phyloP scores from a whole-genome alignment of 2,329 filamentous ascomycete genomes.

The Colletotrichum brevisporum region DNA sequence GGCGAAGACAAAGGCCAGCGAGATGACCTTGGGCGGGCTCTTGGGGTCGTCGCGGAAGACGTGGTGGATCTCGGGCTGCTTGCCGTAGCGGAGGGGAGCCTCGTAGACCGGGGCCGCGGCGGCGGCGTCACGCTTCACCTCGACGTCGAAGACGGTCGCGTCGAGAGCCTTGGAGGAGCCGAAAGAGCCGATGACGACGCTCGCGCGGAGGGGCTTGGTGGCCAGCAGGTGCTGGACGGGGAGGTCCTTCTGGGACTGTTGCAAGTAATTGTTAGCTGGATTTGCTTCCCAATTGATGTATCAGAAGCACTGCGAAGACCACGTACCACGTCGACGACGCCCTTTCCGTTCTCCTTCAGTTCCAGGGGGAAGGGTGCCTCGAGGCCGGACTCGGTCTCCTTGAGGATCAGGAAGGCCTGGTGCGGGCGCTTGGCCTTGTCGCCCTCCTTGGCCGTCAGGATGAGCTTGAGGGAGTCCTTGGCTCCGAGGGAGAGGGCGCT shows the following conservation, averaged over 20 bases:
- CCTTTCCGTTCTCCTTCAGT: conserved; percentile 91
- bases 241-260: conserved; percentile 88
- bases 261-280: conserved; percentile 46
- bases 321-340: conserved; percentile 85
- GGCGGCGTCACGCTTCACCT: conserved; percentile 74
- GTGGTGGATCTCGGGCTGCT: conserved; percentile 89
- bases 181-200: conserved; percentile 88
- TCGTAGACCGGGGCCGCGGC: conserved; percentile 72
- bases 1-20: conserved; percentile 80
- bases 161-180: conserved; percentile 79
- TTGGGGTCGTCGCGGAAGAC: conserved; percentile 85
- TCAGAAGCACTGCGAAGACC: neutral
- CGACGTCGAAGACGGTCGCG: conserved; percentile 79
- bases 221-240: conserved; percentile 84
- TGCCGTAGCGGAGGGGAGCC: conserved; percentile 84
- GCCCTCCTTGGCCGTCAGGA: conserved; percentile 84
- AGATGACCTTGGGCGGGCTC: conserved; percentile 86
- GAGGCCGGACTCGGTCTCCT: conserved; percentile 79
- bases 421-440: conserved; percentile 87
- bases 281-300: neutral
- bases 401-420: conserved; percentile 91
- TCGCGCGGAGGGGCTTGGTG: conserved; percentile 79
- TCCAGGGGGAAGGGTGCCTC: conserved; percentile 89
- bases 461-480: conserved; percentile 83
- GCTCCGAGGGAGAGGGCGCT: conserved; percentile 75